Evolutionary conservation across 2,329 filamentous ascomycete genomes (phyloP).

Genomic region (Oidium heveae): DNA sequence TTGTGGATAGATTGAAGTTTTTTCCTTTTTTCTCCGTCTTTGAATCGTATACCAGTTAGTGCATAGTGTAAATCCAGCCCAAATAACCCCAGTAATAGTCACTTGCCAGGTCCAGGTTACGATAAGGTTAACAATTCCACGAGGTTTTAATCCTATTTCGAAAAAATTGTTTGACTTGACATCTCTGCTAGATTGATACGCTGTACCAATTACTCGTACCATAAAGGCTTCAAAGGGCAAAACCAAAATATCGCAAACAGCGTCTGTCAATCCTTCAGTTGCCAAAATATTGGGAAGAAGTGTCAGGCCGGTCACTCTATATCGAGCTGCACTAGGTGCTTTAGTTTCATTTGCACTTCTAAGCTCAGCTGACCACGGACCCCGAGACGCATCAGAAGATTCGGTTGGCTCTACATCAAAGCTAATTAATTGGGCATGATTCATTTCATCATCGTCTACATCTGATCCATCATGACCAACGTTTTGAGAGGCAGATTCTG

Average conservation of each 20-base stretch:
- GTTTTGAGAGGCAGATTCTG: constrained; percentile 4
- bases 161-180: constrained; percentile 7
- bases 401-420: constrained; percentile 14
- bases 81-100: constrained; percentile 8
- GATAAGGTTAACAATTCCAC: constrained; percentile 7
- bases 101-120: constrained; percentile 9
- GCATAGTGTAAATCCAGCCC: constrained; percentile 9
- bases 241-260: constrained; percentile 9
- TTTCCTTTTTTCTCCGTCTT: not conserved
- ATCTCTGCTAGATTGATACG: constrained; percentile 7
- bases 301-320: constrained; percentile 13
- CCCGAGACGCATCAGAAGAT: constrained; percentile 5
- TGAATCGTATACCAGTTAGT: constrained; percentile 5
- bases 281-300: constrained; percentile 14
- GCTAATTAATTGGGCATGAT: constrained; percentile 13
- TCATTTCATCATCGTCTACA: constrained; percentile 12
- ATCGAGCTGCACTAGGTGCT: constrained; percentile 6
- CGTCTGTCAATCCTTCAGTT: constrained; percentile 12
- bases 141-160: constrained; percentile 2
- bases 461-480: constrained; percentile 8
- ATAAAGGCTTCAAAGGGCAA: constrained; percentile 13
- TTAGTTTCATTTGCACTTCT: constrained; percentile 13
- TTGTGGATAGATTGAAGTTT: no score
- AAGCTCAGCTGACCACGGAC: constrained; percentile 14
- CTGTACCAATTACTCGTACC: constrained; percentile 11